Percentiles rank a stretch among this genome's conserved stretches.
Conservation (phyloP, 1,139 yeast genomes). For the Nakaseomyces kungkrabaensis region DNA sequence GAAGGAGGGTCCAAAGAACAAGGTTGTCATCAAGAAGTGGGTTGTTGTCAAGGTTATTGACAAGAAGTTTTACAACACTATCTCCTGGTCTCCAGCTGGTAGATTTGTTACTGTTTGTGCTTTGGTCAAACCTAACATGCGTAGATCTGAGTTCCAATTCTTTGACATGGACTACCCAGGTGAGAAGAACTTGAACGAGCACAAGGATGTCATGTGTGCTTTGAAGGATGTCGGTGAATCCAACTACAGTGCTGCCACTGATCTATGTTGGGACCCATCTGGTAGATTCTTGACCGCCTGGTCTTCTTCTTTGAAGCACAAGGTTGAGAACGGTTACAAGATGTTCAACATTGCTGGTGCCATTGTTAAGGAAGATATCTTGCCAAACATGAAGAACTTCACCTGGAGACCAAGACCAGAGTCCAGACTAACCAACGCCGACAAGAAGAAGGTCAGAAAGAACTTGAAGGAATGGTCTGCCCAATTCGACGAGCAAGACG, state of each 20-base stretch:
- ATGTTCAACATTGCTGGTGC: slow-evolving; percentile 79
- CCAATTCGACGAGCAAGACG: slow-evolving; percentile 90
- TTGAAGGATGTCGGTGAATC: slow-evolving; percentile 56
- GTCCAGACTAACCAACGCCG: slow-evolving; percentile 62
- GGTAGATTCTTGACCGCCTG: slow-evolving; percentile 85
- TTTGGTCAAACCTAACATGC: slow-evolving; percentile 42
- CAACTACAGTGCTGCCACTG: slow-evolving; percentile 71
- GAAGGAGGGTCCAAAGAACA: slow-evolving; percentile 28
- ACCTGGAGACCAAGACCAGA: slow-evolving; percentile 98
- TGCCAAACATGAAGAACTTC: slow-evolving; percentile 81
- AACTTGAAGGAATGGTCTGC: slow-evolving; percentile 83
- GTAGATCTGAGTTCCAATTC: slow-evolving; percentile 66
- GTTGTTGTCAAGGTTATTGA: slow-evolving; percentile 44
- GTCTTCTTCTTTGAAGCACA: slow-evolving; percentile 81
- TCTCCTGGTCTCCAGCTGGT: slow-evolving; percentile 90
- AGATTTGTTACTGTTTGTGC: slow-evolving; percentile 77
- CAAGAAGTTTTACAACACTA: slow-evolving; percentile 61
- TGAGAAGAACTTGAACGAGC: slow-evolving; percentile 33
- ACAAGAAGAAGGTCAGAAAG: slow-evolving; percentile 79
- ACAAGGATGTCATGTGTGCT: slow-evolving; percentile 38
- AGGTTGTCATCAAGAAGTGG: slow-evolving; percentile 44
- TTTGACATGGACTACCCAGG: slow-evolving; percentile 82
- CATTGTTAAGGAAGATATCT: slow-evolving; percentile 59
- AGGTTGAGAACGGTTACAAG: slow-evolving; percentile 84
- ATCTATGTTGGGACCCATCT: slow-evolving; percentile 89